These are phyloP conservation scores for Tagetes patula DNA, from an alignment of 129 eudicot genomes.

Conservation along the genomic window DNA sequence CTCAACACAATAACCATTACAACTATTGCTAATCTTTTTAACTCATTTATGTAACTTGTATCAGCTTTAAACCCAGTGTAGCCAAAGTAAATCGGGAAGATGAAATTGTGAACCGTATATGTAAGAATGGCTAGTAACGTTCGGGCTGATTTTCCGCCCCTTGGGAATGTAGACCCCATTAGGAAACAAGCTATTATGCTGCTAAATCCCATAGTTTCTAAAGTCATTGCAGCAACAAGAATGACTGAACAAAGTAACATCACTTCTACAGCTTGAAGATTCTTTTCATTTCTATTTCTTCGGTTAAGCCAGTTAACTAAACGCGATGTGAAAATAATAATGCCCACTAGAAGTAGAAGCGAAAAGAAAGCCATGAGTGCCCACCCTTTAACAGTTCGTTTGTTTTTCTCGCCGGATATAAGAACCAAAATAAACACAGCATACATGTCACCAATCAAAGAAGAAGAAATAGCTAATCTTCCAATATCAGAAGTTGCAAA, in stretches of 20 bases:
- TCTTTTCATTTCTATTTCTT: slow-evolving; percentile 54
- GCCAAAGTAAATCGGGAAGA: slow-evolving; percentile 82
- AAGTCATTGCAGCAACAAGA: slow-evolving; percentile 51
- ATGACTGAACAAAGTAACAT: slow-evolving; percentile 47
- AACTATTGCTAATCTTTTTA: slow-evolving; percentile 40
- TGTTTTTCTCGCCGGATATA: slow-evolving; percentile 35
- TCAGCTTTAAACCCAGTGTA: slow-evolving; percentile 73
- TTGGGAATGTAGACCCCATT: slow-evolving; percentile 70
- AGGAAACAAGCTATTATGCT: slow-evolving; percentile 70
- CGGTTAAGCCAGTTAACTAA: slow-evolving; percentile 57
- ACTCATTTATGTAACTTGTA: slow-evolving; percentile 33
- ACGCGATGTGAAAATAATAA: slow-evolving; percentile 41
- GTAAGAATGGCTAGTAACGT: slow-evolving; percentile 65
- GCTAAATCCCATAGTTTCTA: slow-evolving; percentile 69
- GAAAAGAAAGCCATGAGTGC: slow-evolving; percentile 33
- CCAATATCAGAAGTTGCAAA: slow-evolving; percentile 71
- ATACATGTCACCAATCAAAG: slow-evolving; percentile 55
- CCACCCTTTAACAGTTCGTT: slow-evolving; percentile 27
- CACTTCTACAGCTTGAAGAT: slow-evolving; percentile 56
- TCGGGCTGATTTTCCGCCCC: slow-evolving; percentile 73
- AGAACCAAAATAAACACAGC: slow-evolving; percentile 47
- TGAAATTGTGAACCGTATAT: slow-evolving; percentile 62
- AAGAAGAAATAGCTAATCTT: slow-evolving; percentile 60
- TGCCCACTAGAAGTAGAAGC: slow-evolving; percentile 38
- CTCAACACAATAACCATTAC: slow-evolving; percentile 56